Evolutionary conservation across 192 early-diverging fungal species (phyloP), one percentile per base, ranked within the genome.

Genomic region (Ambispora gerdemannii): DNA sequence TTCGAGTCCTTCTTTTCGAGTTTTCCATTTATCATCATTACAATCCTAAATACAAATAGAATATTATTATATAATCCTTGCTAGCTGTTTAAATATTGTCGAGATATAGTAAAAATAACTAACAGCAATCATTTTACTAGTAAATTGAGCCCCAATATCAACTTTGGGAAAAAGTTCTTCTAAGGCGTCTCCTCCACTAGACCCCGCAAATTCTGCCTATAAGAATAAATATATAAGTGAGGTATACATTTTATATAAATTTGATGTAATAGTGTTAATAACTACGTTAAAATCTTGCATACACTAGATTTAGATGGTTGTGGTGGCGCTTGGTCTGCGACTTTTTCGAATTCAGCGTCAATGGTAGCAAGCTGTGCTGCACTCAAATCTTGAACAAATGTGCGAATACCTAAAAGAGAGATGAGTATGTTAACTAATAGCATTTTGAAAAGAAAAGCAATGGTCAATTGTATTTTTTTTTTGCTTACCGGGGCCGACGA

Each of bases 281-380:
- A 8, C n/a, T 43, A 32, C 6, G 20, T 38, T 25, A 19, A 1
- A 53, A 15, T 30, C 11, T 64, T 36, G 70, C 73, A 65, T 72
- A 76, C 77, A 3, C 66, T 49, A 19, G 77, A 71, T 61, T 84
- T 88, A n/a, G 83, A 76, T 13, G 90, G 86, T 50, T 81, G 72
- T 24, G 90, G 89, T 24, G 91, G 87, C 17, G 84, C 79, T 75
- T 84, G 63, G 36, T 81, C 85, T 2, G 86, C 88, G 3, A 95
- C 95, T 67, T 92, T 95, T 28, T 90, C 92, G 73, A 98, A 96
- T 74, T 99, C 97, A 31, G 91, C 83, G 74, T 99, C 95, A 51
- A 99, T 89, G 2, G 86, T 82, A 31, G 92, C 87, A 64, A 97
- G 67, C 27, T 94, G 77, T 56, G 89, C 84, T 1, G 94, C 82